These are phyloP conservation scores for Nitzschia sp. DNA, from an alignment of 108 stramenopile genomes.

Conservation along the genomic window DNA sequence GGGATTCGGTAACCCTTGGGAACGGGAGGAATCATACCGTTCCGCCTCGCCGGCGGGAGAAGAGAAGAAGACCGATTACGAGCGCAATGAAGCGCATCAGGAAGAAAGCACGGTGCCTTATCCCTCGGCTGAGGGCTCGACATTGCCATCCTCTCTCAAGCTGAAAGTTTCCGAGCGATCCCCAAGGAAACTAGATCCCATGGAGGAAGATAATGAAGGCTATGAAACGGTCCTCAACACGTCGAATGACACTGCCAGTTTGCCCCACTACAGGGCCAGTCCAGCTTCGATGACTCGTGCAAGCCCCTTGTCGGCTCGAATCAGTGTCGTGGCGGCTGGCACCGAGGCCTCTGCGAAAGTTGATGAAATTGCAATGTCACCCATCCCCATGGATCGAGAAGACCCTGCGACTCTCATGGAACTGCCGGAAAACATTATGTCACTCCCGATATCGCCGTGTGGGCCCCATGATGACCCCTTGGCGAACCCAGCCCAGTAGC, in stretches of 20 bases:
- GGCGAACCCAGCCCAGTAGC: too few relatives aligned
- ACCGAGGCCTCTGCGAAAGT: constrained; percentile 1
- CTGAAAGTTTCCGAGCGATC: neutral
- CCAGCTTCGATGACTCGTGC: neutral
- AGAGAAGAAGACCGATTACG: constrained; percentile 17
- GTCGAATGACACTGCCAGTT: neutral
- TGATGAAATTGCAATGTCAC: constrained; percentile 49
- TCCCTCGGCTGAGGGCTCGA: neutral
- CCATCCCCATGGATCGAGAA: constrained; percentile 44
- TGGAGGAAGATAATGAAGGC: neutral
- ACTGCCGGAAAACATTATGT: constrained; percentile 44
- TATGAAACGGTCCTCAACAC: neutral
- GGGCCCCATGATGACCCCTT: constrained; percentile 39
- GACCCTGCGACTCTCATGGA: constrained; percentile 43
- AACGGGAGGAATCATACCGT: neutral
- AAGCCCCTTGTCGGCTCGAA: constrained; percentile 2
- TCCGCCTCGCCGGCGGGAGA: constrained; percentile 17
- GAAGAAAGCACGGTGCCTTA: constrained; percentile 7
- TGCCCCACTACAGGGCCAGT: too few relatives aligned
- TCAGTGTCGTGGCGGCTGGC: neutral
- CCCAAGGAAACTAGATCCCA: neutral
- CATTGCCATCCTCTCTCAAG: neutral
- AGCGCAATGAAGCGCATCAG: neutral
- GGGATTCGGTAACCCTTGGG: neutral
- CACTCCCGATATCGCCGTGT: constrained; percentile 52